Evolutionary conservation across 768 basidiomycete genomes (phyloP).

Genomic region (Lyophyllum decastes): DNA sequence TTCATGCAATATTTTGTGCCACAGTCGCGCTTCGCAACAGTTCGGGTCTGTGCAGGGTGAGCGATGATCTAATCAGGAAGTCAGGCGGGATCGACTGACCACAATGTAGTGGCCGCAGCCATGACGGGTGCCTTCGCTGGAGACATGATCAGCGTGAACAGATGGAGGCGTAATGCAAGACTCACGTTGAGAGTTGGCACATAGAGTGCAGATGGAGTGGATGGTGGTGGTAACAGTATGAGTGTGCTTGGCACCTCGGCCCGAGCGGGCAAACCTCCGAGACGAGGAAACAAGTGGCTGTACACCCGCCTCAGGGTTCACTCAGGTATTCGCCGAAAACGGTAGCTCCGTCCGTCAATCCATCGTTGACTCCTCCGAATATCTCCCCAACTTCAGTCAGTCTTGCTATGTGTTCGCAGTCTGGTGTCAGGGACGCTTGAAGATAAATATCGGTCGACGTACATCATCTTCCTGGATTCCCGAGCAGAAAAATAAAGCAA

Average conservation of each 20-base stretch:
- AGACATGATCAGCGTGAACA: slow-evolving; percentile 23
- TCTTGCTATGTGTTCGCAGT: no score
- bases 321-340: no score
- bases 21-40: slow-evolving; percentile 58
- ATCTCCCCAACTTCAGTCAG: no score
- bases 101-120: slow-evolving; percentile 82
- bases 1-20: slow-evolving; percentile 41
- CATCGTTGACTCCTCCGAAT: no score
- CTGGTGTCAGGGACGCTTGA: no score
- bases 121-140: slow-evolving; percentile 72
- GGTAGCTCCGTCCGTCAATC: no score
- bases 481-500: no score
- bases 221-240: slow-evolving; percentile 6
- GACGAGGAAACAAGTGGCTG: neutral
- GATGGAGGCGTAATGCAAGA: slow-evolving; percentile 15
- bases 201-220: slow-evolving; percentile 27
- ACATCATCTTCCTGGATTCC: no score
- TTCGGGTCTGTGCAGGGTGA: slow-evolving; percentile 42
- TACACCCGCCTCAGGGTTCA: neutral
- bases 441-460: no score
- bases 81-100: slow-evolving; percentile 38
- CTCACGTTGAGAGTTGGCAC: slow-evolving; percentile 60
- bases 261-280: slow-evolving; percentile 1
- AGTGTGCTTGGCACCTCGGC: slow-evolving; percentile 3
- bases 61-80: slow-evolving; percentile 8